These are phyloP conservation scores for Salix udensis DNA, from an alignment of 345 rosid genomes.

Conservation along the genomic window DNA sequence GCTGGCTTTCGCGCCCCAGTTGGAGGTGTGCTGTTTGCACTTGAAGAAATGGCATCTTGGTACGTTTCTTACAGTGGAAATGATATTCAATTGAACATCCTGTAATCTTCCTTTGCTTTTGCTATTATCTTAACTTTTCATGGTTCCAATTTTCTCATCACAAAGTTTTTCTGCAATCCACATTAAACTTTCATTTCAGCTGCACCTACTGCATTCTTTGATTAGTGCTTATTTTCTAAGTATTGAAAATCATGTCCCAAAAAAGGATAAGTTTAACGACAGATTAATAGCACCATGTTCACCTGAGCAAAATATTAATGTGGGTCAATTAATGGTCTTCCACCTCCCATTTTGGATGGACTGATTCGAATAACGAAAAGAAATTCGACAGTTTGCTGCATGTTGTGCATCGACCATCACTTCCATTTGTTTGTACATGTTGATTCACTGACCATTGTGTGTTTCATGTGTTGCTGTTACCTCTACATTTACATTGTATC, in stretches of 20 bases:
- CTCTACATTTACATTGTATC: background rate
- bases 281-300: background rate
- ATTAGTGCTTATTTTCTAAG: background rate
- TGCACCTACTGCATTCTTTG: background rate
- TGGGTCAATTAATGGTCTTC: background rate
- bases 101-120: background rate
- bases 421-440: background rate
- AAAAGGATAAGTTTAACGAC: background rate
- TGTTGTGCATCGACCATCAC: background rate
- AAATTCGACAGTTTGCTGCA: background rate
- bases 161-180: background rate
- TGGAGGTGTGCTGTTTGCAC: slow-evolving; percentile 83
- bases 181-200: background rate
- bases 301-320: background rate
- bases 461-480: background rate
- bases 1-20: slow-evolving; percentile 91
- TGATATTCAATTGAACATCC: background rate
- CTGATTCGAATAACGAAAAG: background rate
- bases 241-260: background rate
- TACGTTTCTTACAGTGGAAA: slow-evolving; percentile 25
- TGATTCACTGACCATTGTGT: background rate
- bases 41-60: slow-evolving; percentile 98
- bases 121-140: background rate
- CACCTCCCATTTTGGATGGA: background rate
- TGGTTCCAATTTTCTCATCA: background rate